These are phyloP conservation scores for Apiotrichum mycotoxinovorans DNA, from an alignment of 1,284 basidiomycete genomes.

Conservation along the genomic window DNA sequence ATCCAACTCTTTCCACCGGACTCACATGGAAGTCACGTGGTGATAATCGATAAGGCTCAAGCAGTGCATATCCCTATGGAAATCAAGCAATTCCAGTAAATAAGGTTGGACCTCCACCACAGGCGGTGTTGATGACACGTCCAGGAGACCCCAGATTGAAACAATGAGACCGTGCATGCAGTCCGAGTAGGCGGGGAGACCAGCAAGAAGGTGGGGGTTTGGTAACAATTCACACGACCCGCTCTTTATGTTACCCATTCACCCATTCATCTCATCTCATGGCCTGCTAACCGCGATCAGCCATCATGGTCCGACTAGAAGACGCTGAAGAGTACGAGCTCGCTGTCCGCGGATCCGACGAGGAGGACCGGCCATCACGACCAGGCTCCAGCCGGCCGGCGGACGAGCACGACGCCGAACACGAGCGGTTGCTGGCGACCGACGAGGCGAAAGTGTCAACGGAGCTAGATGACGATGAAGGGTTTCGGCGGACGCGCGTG, in stretches of 20 bases:
- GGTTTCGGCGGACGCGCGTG: constrained; percentile 1
- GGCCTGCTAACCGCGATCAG: neutral
- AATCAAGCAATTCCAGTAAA: too few relatives aligned
- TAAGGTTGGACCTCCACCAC: neutral
- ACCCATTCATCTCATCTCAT: neutral
- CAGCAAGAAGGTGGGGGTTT: too few relatives aligned
- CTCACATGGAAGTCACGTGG: too few relatives aligned
- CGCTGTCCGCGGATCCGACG: constrained; percentile 13
- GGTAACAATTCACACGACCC: too few relatives aligned
- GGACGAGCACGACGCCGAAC: constrained; percentile 11
- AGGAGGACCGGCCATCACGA: neutral
- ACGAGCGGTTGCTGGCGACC: constrained; percentile 2
- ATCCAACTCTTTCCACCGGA: too few relatives aligned
- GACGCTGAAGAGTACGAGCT: constrained; percentile 47
- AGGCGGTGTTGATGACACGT: neutral
- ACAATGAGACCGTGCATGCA: too few relatives aligned
- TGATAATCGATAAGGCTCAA: too few relatives aligned
- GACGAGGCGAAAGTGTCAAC: constrained; percentile 6
- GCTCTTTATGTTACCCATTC: too few relatives aligned
- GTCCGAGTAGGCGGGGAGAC: too few relatives aligned
- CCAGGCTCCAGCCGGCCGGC: neutral
- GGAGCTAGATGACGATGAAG: constrained; percentile 1
- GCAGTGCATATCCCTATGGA: too few relatives aligned
- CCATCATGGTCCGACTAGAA: constrained; percentile 6
- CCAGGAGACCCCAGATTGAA: neutral